A percentile compares a stretch with the other conserved stretches of the same genome.
phyloP scores from a whole-genome alignment of 2,329 filamentous ascomycete genomes.

The Dryadomyces quercus-mongolicae region DNA sequence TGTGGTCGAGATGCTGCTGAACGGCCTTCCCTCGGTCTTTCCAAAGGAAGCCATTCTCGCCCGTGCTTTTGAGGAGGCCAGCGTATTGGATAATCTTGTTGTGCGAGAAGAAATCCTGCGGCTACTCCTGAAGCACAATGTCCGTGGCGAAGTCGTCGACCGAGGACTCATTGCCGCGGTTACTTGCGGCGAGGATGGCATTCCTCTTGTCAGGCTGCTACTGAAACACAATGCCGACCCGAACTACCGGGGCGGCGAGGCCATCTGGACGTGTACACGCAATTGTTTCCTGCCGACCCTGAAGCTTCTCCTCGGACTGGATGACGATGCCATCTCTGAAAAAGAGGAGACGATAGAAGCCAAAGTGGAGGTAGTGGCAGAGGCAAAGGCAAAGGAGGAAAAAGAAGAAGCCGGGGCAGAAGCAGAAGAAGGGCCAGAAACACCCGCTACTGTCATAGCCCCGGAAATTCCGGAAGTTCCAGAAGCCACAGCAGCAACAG shows the following conservation, averaged over 20 bases:
- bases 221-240: slow-evolving; percentile 40
- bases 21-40: slow-evolving; percentile 21
- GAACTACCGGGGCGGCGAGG: slow-evolving; percentile 41
- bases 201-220: slow-evolving; percentile 36
- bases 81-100: slow-evolving; percentile 36
- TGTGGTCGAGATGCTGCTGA: slow-evolving; percentile 37
- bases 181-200: slow-evolving; percentile 35
- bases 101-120: slow-evolving; percentile 37
- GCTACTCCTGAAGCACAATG: slow-evolving; percentile 35
- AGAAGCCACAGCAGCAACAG: slow-evolving; percentile 11
- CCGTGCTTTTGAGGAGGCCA: slow-evolving; percentile 42
- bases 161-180: slow-evolving; percentile 40
- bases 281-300: slow-evolving; percentile 38
- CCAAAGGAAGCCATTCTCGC: slow-evolving; percentile 30
- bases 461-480: slow-evolving; percentile 11
- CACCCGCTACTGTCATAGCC: too few relatives aligned
- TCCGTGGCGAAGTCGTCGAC: slow-evolving; percentile 37
- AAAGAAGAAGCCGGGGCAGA: not conserved
- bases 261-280: slow-evolving; percentile 40
- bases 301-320: slow-evolving; percentile 37
- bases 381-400: not conserved
- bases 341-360: slow-evolving; percentile 8
- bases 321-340: not conserved
- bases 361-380: too few relatives aligned
- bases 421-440: slow-evolving; percentile 13